These are phyloP conservation scores for Candida ortonii DNA, from an alignment of 805 yeast species.

Conservation along the genomic window DNA sequence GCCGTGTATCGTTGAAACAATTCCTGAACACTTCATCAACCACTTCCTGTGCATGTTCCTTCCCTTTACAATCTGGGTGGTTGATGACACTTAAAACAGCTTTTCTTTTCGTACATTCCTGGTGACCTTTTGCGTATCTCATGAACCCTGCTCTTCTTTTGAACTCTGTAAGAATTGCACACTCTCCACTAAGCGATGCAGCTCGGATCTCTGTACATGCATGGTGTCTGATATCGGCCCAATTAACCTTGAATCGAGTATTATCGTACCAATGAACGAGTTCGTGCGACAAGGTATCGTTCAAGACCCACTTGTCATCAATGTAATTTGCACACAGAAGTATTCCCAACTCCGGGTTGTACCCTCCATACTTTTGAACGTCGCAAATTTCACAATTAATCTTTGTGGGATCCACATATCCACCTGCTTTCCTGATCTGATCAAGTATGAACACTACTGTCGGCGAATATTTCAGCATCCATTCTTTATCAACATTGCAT, in stretches of 20 bases:
- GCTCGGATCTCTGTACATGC: slow-evolving; percentile 98
- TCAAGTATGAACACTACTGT: slow-evolving; percentile 83
- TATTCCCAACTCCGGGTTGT: slow-evolving; percentile 85
- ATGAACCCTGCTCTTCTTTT: slow-evolving; percentile 33
- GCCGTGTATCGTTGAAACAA: slow-evolving; percentile 93
- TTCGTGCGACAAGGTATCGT: slow-evolving; percentile 91
- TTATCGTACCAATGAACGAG: slow-evolving; percentile 92
- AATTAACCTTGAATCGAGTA: slow-evolving; percentile 81
- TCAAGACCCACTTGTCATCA: slow-evolving; percentile 70
- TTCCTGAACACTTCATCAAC: slow-evolving; percentile 90
- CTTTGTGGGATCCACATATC: slow-evolving; percentile 47
- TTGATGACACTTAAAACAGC: slow-evolving; percentile 82
- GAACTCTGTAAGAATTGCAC: slow-evolving; percentile 85
- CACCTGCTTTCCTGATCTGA: slow-evolving; percentile 64
- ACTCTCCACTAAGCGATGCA: slow-evolving; percentile 88
- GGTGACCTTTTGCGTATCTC: slow-evolving; percentile 66
- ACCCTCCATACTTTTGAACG: slow-evolving; percentile 86
- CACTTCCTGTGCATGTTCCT: slow-evolving; percentile 70
- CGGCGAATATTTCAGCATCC: slow-evolving; percentile 80
- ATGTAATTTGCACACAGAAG: slow-evolving; percentile 83
- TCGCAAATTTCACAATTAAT: slow-evolving; percentile 82
- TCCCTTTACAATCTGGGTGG: slow-evolving; percentile 76
- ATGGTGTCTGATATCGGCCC: slow-evolving; percentile 83
- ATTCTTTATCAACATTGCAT: slow-evolving; percentile 75
- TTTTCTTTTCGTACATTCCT: slow-evolving; percentile 83